Evolutionary conservation across 768 basidiomycete species (phyloP).

Genomic region (Tylopilus intermedius): DNA sequence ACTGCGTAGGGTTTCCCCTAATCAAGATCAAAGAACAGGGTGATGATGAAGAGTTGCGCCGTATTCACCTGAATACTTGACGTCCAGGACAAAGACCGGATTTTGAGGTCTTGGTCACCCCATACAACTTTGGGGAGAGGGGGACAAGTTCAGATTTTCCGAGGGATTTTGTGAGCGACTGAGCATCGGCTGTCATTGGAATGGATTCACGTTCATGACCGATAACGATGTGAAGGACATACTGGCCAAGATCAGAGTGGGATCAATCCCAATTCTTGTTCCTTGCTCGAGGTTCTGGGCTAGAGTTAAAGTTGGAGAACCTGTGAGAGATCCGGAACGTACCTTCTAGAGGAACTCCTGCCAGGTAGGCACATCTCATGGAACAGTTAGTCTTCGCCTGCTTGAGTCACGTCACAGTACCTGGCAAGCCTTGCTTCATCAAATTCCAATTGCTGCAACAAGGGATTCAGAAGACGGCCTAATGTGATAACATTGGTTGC

Average conservation of each 20-base stretch:
- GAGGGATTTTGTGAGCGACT: constrained; percentile 55
- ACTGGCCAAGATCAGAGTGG: constrained; percentile 69
- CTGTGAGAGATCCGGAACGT: background rate
- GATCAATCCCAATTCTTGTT: constrained; percentile 77
- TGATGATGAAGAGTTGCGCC: background rate
- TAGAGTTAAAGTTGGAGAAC: background rate
- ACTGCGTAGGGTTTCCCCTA: constrained; percentile 55
- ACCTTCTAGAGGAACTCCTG: constrained; percentile 81
- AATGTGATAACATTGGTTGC: constrained; percentile 12
- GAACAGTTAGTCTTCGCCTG: constrained; percentile 13
- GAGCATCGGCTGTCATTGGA: constrained; percentile 54
- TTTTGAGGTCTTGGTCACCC: constrained; percentile 59
- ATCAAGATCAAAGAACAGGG: background rate
- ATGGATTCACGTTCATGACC: background rate
- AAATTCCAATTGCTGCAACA: constrained; percentile 75
- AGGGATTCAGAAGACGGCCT: constrained; percentile 1
- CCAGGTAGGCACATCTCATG: constrained; percentile 81
- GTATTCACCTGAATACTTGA: constrained; percentile 63
- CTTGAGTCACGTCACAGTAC: constrained; percentile 31
- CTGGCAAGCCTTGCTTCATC: constrained; percentile 88
- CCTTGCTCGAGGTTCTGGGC: constrained; percentile 55
- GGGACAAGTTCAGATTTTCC: constrained; percentile 61
- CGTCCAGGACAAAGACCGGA: constrained; percentile 60
- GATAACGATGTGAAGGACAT: constrained; percentile 16
- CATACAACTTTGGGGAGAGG: constrained; percentile 66